Base-by-base conservation (phyloP, 2,329 filamentous ascomycete genomes). In the Talaromyces sp. region DNA sequence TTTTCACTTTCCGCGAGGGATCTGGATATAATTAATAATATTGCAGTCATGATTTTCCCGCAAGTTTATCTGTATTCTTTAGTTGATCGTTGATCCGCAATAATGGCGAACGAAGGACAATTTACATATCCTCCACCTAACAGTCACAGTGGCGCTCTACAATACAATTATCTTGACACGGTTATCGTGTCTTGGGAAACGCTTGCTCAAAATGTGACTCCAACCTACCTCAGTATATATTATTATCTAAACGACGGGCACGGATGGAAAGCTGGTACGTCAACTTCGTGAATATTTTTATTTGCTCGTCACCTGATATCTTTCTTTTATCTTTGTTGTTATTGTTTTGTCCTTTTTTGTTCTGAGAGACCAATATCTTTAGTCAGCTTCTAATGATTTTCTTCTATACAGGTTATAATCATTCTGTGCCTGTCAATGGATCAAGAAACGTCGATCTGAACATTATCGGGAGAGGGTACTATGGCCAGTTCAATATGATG, bases 71-170 rank as follows among this genome's bases (percentile, higher is more conserved):
- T n/a, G 7, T n/a, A 38, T 17, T 38, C 2, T n/a, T 38, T 9
- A 17, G 7, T 38, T 38, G 7, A 38, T 38, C 35, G 35, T 8
- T 38, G 17, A 38, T 38, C 35, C 14, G 17, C 35, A 38, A 38
- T 38, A n/a, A 38, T 38, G 35, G 43, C 14, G 43, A 50, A 50
- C 13, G 19, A 35, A 1, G 58, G 58, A 19, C 46, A 60, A 17
- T 60, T 60, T 50, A 49, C 46, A 54, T 60, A 60, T 27, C 58
- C 58, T n/a, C 55, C 58, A 14, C 49, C 58, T 21, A 49, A 57
- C 14, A 32, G 54, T 10, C 24, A 53, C 5, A 31, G 21, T 9
- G 32, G 14, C 7, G 27, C 27, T 3, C 21, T 31, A 17, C 31
- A 41, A 10, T 60, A 56, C 50, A 60, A 60, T 26, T 56, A 56